Conservation (phyloP, 768 basidiomycete species). For the Udeniomyces megalosporus region DNA sequence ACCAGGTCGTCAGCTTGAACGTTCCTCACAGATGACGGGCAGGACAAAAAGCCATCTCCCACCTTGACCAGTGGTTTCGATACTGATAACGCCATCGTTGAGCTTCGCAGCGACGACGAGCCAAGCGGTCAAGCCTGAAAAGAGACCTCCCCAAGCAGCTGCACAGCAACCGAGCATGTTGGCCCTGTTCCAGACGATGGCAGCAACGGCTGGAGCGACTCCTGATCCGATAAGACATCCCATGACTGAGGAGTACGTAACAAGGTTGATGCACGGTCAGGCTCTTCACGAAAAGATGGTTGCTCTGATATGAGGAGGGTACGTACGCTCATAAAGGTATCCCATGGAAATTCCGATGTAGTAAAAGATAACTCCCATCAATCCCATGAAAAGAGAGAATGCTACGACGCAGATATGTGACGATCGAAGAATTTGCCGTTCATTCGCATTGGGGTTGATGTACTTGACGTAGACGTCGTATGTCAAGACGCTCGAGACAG, state of each 20-base stretch:
- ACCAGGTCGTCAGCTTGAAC: not conserved
- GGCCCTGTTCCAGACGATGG: constrained; percentile 67
- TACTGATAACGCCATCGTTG: constrained; percentile 54
- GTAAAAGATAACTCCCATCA: constrained; percentile 72
- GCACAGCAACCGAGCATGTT: constrained; percentile 69
- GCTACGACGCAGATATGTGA: constrained; percentile 42
- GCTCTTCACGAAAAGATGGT: not conserved
- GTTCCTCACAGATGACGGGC: not conserved
- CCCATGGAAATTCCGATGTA: constrained; percentile 46
- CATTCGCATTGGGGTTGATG: constrained; percentile 66
- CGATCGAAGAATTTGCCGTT: constrained; percentile 40
- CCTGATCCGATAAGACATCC: constrained; percentile 44
- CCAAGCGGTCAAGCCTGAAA: constrained; percentile 61
- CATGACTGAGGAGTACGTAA: not conserved
- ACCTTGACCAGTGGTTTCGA: constrained; percentile 32
- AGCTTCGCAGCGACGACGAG: constrained; percentile 58
- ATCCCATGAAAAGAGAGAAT: constrained; percentile 42
- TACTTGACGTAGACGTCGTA: constrained; percentile 53
- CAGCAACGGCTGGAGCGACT: constrained; percentile 73
- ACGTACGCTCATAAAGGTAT: constrained; percentile 7
- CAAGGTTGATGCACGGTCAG: not conserved
- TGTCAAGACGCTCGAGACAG: constrained; percentile 65
- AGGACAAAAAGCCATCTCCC: constrained; percentile 20
- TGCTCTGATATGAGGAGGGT: too few species aligned
- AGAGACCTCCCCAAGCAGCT: constrained; percentile 57